Percentiles rank a stretch among this genome's conserved stretches.
Conservation (phyloP, 2,329 filamentous ascomycete genomes). For the Stromatinia cepivora region DNA sequence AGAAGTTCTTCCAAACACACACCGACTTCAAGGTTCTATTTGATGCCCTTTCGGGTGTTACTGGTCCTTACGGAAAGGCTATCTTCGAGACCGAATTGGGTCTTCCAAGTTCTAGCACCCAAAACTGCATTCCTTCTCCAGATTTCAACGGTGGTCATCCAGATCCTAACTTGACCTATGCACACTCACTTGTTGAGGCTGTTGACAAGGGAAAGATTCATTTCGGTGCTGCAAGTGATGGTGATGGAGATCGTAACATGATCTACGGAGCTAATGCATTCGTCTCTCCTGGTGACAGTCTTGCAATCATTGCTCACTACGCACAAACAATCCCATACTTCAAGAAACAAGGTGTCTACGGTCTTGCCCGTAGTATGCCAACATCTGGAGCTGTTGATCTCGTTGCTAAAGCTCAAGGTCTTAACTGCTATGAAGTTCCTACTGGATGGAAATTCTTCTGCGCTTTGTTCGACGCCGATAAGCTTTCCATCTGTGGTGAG, state of each 20-base stretch:
- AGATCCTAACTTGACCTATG: conserved; percentile 96
- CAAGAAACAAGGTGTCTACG: conserved; percentile 94
- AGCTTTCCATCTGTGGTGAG: conserved; percentile 97
- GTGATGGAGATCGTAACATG: conserved; percentile 99
- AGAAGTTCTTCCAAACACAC: conserved; percentile 84
- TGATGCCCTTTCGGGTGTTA: conserved; percentile 91
- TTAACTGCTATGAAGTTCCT: conserved; percentile 93
- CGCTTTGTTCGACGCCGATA: conserved; percentile 88
- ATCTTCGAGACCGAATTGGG: conserved; percentile 96
- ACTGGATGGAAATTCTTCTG: conserved; percentile 99
- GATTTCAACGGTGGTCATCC: conserved; percentile 98
- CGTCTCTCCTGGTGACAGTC: conserved; percentile 93
- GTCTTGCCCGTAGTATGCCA: conserved; percentile 95
- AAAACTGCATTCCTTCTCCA: conserved; percentile 89
- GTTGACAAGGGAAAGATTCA: conserved; percentile 91
- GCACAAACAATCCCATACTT: conserved; percentile 97
- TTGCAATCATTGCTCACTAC: conserved; percentile 97
- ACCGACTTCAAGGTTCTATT: conserved; percentile 96
- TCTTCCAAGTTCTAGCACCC: conserved; percentile 71
- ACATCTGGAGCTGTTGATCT: conserved; percentile 94
- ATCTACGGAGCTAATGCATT: conserved; percentile 97
- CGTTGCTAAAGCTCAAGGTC: conserved; percentile 89
- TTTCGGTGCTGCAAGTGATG: conserved; percentile 94
- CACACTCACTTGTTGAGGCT: conserved; percentile 87
- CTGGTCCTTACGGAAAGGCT: conserved; percentile 88